phyloP scores from a whole-genome alignment of 768 basidiomycete genomes.

The Kwoniella shandongensis region DNA sequence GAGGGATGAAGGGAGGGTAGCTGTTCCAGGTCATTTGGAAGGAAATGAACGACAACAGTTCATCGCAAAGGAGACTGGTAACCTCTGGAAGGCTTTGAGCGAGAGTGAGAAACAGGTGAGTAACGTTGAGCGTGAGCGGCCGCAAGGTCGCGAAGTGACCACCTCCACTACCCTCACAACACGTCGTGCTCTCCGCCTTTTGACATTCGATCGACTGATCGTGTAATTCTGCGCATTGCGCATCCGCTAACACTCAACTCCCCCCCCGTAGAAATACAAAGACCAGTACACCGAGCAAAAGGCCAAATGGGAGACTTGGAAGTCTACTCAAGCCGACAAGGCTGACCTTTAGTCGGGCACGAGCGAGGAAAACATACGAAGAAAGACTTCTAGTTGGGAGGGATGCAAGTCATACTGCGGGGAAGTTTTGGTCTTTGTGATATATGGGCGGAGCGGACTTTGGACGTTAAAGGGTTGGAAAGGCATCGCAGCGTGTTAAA shows the following conservation, averaged over 20 bases:
- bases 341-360: constrained; percentile 13
- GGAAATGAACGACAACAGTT: constrained; percentile 5
- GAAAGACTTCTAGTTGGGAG: too few relatives aligned
- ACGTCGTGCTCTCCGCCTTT: background rate
- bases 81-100: constrained; percentile 32
- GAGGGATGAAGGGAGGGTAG: constrained; percentile 17
- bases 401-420: too few relatives aligned
- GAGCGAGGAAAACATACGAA: background rate
- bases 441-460: too few relatives aligned
- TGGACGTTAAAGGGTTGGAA: too few relatives aligned
- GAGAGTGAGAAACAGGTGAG: constrained; percentile 38
- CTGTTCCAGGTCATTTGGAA: constrained; percentile 3
- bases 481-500: too few relatives aligned
- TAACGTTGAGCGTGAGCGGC: background rate
- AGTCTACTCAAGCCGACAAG: constrained; percentile 10
- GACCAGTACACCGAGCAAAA: constrained; percentile 25
- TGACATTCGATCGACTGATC: background rate
- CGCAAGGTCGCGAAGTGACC: too few relatives aligned
- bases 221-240: background rate
- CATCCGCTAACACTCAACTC: background rate
- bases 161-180: too few relatives aligned
- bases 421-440: too few relatives aligned
- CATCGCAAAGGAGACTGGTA: constrained; percentile 28
- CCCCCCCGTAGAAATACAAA: constrained; percentile 20
- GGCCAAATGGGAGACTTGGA: constrained; percentile 29